Evolutionary conservation across 257 asterid species (phyloP).

Genomic region (Rauvolfia tetraphylla): DNA sequence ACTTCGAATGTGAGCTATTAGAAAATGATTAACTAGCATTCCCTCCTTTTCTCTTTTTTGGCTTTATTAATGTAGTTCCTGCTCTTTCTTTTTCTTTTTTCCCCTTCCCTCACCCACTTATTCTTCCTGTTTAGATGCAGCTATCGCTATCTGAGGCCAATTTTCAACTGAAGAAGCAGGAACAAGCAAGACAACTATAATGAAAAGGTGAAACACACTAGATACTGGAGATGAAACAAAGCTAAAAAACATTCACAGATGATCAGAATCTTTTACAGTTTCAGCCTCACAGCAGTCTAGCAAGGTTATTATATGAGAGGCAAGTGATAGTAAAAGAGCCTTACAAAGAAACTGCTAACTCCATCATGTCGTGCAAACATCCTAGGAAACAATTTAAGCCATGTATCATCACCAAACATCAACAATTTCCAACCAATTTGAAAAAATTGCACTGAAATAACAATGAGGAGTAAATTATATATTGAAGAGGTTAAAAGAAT

Average conservation of each 20-base stretch:
- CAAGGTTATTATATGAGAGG: background rate
- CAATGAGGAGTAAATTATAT: slow-evolving; percentile 8
- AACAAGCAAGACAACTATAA: background rate
- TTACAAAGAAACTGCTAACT: slow-evolving; percentile 91
- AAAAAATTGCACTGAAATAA: slow-evolving; percentile 59
- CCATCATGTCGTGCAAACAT: slow-evolving; percentile 83
- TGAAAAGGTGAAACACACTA: background rate
- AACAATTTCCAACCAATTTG: slow-evolving; percentile 85
- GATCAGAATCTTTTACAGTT: too few relatives aligned
- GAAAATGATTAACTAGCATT: background rate
- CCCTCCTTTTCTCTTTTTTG: background rate
- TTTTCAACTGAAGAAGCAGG: background rate
- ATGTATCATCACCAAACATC: slow-evolving; percentile 94
- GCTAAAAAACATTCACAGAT: background rate
- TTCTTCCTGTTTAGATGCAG: background rate
- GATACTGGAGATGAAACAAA: background rate
- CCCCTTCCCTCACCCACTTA: too few relatives aligned
- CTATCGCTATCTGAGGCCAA: background rate
- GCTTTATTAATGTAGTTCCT: background rate
- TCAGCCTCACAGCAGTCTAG: background rate
- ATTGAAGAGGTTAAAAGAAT: slow-evolving; percentile 6
- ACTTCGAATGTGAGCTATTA: background rate
- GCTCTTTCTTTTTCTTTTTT: background rate
- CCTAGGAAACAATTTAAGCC: slow-evolving; percentile 87
- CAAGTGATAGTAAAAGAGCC: slow-evolving; percentile 27